A percentile compares a stretch with the other conserved stretches of the same genome.
phyloP scores from a whole-genome alignment of 345 rosid species.

The Eutrema heterophyllum region DNA sequence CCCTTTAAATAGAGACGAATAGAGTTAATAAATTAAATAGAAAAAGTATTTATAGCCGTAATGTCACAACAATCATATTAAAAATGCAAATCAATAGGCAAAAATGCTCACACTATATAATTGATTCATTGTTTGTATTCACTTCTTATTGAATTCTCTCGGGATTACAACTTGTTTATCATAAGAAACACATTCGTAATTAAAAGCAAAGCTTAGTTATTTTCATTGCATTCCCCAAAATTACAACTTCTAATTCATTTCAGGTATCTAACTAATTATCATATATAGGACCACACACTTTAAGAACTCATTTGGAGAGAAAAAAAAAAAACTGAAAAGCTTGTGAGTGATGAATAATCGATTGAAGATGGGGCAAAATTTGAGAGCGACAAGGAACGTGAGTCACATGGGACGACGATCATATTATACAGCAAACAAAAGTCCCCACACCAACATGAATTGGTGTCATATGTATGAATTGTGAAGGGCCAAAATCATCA shows the following conservation, averaged over 20 bases:
- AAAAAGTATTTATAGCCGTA: not conserved
- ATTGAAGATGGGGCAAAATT: conserved; percentile 25
- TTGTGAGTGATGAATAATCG: conserved; percentile 20
- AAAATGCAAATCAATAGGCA: not conserved
- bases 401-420: conserved; percentile 32
- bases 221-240: not conserved
- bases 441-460: conserved; percentile 36
- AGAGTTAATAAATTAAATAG: not conserved
- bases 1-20: not conserved
- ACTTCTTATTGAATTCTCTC: not conserved
- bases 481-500: conserved; percentile 25
- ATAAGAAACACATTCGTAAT: not conserved
- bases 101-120: not conserved
- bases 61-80: not conserved
- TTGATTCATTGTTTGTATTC: not conserved
- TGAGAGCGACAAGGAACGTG: conserved; percentile 39
- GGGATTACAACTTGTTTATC: not conserved
- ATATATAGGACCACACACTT: conserved; percentile 18
- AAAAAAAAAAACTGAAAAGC: not conserved
- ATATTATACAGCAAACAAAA: conserved; percentile 26
- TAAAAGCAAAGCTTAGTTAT: not conserved
- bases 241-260: not conserved
- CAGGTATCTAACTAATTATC: conserved; percentile 6
- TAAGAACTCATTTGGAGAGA: not conserved
- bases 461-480: conserved; percentile 28